Conservation (phyloP, 2,329 filamentous ascomycete species). For the Fusarium nodosum region DNA sequence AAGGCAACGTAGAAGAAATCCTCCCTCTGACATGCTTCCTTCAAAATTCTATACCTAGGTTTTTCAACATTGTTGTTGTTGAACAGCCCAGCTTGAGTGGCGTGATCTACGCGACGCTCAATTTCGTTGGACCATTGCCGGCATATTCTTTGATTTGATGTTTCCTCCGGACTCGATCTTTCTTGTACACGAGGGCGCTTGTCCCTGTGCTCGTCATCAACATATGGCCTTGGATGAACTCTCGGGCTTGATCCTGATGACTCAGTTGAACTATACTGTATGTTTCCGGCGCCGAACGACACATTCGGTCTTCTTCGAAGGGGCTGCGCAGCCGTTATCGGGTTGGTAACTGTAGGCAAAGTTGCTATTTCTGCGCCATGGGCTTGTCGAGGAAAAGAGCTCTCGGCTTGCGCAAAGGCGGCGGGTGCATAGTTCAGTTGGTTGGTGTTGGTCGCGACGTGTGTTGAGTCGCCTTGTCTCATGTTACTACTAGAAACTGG, state of each 20-base stretch:
- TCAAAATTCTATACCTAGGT: constrained; percentile 67
- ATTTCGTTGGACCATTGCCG: constrained; percentile 32
- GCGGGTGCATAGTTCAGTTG: constrained; percentile 7
- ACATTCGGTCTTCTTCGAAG: constrained; percentile 12
- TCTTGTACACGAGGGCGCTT: constrained; percentile 36
- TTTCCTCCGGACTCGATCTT: not conserved
- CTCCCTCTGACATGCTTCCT: constrained; percentile 65
- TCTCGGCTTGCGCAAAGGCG: constrained; percentile 11
- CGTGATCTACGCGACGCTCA: constrained; percentile 43
- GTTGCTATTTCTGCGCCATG: constrained; percentile 10
- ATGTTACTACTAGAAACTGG: constrained; percentile 22
- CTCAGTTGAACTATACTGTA: not conserved
- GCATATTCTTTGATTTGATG: constrained; percentile 4
- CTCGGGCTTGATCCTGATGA: constrained; percentile 3
- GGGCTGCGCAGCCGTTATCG: not conserved
- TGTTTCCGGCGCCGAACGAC: constrained; percentile 1
- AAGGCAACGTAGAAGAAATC: constrained; percentile 75
- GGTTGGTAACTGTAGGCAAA: not conserved
- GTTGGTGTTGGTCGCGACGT: constrained; percentile 22
- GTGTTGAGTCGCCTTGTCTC: constrained; percentile 17
- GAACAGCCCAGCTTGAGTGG: constrained; percentile 25
- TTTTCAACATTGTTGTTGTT: constrained; percentile 55
- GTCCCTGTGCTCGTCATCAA: constrained; percentile 12
- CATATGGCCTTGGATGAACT: constrained; percentile 3
- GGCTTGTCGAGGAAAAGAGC: constrained; percentile 4